phyloP scores from a whole-genome alignment of 2,329 filamentous ascomycete genomes.

The Diaporthe citrichinensis region DNA sequence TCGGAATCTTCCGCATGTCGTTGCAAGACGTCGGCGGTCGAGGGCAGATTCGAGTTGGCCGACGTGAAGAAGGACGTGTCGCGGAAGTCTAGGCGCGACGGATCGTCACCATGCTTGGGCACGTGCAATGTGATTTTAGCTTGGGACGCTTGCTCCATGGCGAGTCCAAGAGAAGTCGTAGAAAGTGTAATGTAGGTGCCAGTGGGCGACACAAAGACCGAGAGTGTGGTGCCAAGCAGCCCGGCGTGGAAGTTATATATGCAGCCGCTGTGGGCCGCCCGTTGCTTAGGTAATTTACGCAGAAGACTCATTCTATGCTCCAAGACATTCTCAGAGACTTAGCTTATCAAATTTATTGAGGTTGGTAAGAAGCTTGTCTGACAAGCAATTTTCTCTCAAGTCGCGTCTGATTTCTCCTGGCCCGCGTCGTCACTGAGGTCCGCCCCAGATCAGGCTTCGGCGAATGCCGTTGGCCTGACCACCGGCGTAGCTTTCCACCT shows the following conservation, averaged over 20 bases:
- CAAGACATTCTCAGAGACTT: too few species aligned
- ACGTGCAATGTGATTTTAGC: neutral
- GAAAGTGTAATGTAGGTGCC: neutral
- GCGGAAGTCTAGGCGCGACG: slow-evolving; percentile 2
- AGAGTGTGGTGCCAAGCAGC: slow-evolving; percentile 2
- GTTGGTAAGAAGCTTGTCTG: too few species aligned
- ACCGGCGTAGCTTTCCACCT: too few species aligned
- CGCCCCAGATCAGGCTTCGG: too few species aligned
- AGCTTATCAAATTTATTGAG: too few species aligned
- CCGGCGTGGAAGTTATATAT: neutral
- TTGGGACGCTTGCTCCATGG: neutral
- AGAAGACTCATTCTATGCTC: too few species aligned
- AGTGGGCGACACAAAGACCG: neutral
- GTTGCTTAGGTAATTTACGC: too few species aligned
- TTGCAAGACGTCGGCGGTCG: neutral
- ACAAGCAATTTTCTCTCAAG: too few species aligned
- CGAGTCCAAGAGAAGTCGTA: neutral
- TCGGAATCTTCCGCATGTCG: neutral
- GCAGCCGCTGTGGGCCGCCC: neutral
- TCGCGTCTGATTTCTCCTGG: too few species aligned
- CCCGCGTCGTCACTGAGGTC: too few species aligned
- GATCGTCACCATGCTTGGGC: neutral
- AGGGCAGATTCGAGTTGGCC: slow-evolving; percentile 12
- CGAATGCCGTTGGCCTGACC: too few species aligned
- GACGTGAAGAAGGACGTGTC: slow-evolving; percentile 7